Evolutionary conservation across 2,329 filamentous ascomycete species (phyloP).

Genomic region (Teratosphaeria gauchensis): DNA sequence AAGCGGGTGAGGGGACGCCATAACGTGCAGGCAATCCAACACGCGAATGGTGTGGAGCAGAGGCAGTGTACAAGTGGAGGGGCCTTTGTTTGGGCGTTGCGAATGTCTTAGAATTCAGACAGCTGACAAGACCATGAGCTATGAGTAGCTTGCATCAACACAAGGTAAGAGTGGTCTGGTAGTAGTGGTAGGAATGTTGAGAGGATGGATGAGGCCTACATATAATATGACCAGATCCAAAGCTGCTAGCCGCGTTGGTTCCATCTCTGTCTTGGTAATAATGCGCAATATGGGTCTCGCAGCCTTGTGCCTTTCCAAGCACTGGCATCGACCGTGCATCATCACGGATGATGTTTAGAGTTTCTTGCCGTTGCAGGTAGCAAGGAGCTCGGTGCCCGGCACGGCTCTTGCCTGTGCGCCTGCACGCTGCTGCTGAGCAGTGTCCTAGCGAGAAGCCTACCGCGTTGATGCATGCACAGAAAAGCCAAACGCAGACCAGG

Average conservation of each 20-base stretch:
- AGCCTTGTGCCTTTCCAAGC: background rate
- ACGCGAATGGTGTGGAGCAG: background rate
- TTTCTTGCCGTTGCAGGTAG: background rate
- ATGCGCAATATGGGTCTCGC: background rate
- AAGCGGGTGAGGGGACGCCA: conserved; percentile 1
- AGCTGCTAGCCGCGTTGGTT: background rate
- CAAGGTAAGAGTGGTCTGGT: background rate
- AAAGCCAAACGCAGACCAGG: background rate
- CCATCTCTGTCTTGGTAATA: background rate
- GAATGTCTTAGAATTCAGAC: background rate
- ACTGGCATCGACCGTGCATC: background rate
- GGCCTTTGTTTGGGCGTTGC: background rate
- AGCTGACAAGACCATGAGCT: background rate
- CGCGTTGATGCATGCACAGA: background rate
- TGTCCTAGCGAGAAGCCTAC: background rate
- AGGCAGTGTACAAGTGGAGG: background rate
- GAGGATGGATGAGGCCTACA: background rate
- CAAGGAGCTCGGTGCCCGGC: background rate
- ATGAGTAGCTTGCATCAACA: background rate
- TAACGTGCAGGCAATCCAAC: conserved; percentile 2
- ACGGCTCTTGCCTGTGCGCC: background rate
- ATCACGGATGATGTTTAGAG: background rate
- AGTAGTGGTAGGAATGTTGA: background rate
- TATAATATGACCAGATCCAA: background rate
- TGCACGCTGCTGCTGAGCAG: background rate